Evolutionary conservation across 2,329 filamentous ascomycete species (phyloP).

Genomic region (Septoria petroselini): DNA sequence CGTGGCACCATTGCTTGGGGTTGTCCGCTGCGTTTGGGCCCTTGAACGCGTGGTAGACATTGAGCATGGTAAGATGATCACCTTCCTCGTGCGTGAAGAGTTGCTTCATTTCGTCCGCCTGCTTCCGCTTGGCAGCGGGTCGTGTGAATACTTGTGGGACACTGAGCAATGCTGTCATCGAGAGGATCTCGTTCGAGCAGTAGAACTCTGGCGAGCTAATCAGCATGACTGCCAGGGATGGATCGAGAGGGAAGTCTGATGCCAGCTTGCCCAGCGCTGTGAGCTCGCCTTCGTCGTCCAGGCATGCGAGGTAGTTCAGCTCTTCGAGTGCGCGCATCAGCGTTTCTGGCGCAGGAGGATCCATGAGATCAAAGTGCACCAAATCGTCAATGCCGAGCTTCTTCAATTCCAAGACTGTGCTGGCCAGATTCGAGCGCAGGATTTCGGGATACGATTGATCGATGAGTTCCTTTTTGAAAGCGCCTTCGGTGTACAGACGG

Average conservation of each 20-base stretch:
- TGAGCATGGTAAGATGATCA: slow-evolving; percentile 92
- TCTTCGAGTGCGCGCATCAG: slow-evolving; percentile 97
- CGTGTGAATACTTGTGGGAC: slow-evolving; percentile 93
- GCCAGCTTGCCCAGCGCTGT: slow-evolving; percentile 81
- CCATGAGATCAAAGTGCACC: slow-evolving; percentile 98
- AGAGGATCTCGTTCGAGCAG: slow-evolving; percentile 97
- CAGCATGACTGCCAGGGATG: slow-evolving; percentile 91
- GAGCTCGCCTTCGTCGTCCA: slow-evolving; percentile 93
- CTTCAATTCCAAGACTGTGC: slow-evolving; percentile 93
- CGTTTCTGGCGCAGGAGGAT: slow-evolving; percentile 94
- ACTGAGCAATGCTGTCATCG: slow-evolving; percentile 87
- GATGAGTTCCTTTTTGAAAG: slow-evolving; percentile 97
- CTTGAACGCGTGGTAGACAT: slow-evolving; percentile 98
- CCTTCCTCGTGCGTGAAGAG: slow-evolving; percentile 90
- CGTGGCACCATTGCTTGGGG: slow-evolving; percentile 88
- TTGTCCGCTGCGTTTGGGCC: slow-evolving; percentile 65
- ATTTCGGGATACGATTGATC: slow-evolving; percentile 97
- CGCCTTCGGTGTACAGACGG: slow-evolving; percentile 88
- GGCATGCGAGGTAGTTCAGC: slow-evolving; percentile 92
- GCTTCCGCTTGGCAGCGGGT: slow-evolving; percentile 78
- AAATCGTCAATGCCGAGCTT: slow-evolving; percentile 94
- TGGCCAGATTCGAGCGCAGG: slow-evolving; percentile 87
- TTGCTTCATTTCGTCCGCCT: slow-evolving; percentile 95
- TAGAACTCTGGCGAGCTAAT: slow-evolving; percentile 97
- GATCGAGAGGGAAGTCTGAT: slow-evolving; percentile 93